Percentiles rank a stretch among this genome's conserved stretches.
Evolutionary conservation across 768 basidiomycete species (phyloP).

Genomic region (Tulasnella sp.): DNA sequence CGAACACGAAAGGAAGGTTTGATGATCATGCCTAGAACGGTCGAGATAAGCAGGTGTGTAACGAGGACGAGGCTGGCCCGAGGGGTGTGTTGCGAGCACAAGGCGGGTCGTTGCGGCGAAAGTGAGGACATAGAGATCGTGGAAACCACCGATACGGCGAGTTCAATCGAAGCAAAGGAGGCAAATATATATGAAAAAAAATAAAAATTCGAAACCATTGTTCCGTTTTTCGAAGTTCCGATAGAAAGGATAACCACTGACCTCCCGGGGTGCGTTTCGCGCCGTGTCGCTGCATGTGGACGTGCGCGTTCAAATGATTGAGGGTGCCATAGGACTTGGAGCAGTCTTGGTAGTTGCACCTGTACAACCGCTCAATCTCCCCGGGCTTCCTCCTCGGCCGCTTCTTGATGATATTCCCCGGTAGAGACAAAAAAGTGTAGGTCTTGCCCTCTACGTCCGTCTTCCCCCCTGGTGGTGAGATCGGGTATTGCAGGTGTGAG

Average conservation of each 20-base stretch:
- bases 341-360: constrained; percentile 28
- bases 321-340: constrained; percentile 86
- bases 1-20: no score
- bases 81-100: background rate
- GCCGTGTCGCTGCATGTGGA: constrained; percentile 97
- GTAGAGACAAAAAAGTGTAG: constrained; percentile 17
- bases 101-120: background rate
- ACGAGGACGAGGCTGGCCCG: no score
- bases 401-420: constrained; percentile 14
- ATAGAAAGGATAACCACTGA: constrained; percentile 32
- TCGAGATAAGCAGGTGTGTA: background rate
- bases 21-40: background rate
- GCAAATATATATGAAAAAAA: background rate
- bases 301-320: constrained; percentile 96
- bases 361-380: constrained; percentile 20
- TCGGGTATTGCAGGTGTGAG: constrained; percentile 12
- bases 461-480: constrained; percentile 10
- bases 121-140: no score
- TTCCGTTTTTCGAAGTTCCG: no score
- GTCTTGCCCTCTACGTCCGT: background rate
- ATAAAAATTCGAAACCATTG: background rate
- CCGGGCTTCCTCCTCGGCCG: constrained; percentile 17
- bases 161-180: no score
- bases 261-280: constrained; percentile 79
- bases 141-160: background rate